Conservation (phyloP, 1,284 basidiomycete genomes). For the Fistulinella staudtii region DNA sequence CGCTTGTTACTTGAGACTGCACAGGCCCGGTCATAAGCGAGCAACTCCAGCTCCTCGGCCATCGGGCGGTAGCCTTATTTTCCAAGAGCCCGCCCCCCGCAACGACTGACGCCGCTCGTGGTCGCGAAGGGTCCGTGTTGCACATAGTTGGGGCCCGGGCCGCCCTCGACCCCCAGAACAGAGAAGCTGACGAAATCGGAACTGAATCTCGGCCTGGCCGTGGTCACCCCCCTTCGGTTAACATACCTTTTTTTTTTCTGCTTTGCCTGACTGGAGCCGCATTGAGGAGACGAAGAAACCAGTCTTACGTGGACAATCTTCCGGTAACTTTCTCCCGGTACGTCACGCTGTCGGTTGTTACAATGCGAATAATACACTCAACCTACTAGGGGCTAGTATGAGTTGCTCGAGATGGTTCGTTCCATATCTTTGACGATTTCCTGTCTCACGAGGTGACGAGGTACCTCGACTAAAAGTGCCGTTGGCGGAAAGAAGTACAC, state of each 20-base stretch:
- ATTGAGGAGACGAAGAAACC: background rate
- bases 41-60: background rate
- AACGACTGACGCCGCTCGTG: background rate
- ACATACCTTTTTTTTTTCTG: background rate
- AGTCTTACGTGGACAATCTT: background rate
- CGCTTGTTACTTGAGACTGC: background rate
- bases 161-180: background rate
- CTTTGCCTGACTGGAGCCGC: background rate
- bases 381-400: background rate
- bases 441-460: constrained; percentile 1
- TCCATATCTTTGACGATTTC: background rate
- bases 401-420: background rate
- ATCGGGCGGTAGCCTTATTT: no score
- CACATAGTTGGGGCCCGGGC: background rate
- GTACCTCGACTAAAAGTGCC: no score
- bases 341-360: no score
- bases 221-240: background rate
- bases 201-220: background rate
- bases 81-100: no score
- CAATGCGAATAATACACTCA: background rate
- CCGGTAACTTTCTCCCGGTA: background rate
- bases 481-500: background rate
- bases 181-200: background rate
- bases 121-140: background rate
- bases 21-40: background rate